Conservation (phyloP, 306 rosid species). For the Acacia melanoxylon region DNA sequence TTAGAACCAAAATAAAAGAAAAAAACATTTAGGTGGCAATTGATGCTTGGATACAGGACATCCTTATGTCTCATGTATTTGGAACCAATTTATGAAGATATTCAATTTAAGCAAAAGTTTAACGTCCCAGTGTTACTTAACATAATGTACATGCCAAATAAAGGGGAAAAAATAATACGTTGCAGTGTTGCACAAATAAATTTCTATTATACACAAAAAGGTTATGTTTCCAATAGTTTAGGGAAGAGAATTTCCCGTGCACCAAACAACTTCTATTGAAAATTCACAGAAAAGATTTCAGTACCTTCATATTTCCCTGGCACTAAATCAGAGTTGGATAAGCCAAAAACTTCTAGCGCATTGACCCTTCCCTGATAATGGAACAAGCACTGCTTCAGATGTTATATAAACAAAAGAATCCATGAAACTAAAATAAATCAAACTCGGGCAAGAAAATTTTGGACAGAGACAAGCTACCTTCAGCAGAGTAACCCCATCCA, state of each 20-base stretch:
- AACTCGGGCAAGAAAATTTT: background rate
- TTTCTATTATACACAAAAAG: background rate
- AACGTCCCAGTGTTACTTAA: background rate
- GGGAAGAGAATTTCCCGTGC: background rate
- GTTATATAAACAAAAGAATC: background rate
- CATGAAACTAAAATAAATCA: background rate
- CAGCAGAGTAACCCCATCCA: constrained; percentile 66
- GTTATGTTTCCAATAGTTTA: background rate
- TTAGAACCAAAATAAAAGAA: background rate
- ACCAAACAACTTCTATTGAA: background rate
- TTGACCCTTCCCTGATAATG: constrained; percentile 69
- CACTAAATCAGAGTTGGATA: constrained; percentile 89
- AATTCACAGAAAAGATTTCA: constrained; percentile 24
- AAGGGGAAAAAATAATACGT: background rate
- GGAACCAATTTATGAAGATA: background rate
- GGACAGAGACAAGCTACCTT: constrained; percentile 53
- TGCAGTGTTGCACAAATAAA: background rate
- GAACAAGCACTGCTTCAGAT: background rate
- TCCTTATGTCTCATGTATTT: background rate
- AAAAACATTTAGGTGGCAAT: background rate
- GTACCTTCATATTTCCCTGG: constrained; percentile 89
- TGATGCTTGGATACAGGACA: background rate
- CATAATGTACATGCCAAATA: background rate
- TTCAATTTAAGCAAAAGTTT: background rate
- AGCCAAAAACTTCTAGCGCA: constrained; percentile 77